These are phyloP conservation scores for Leucosporidium scottii DNA, from an alignment of 768 basidiomycete genomes.

Conservation along the genomic window DNA sequence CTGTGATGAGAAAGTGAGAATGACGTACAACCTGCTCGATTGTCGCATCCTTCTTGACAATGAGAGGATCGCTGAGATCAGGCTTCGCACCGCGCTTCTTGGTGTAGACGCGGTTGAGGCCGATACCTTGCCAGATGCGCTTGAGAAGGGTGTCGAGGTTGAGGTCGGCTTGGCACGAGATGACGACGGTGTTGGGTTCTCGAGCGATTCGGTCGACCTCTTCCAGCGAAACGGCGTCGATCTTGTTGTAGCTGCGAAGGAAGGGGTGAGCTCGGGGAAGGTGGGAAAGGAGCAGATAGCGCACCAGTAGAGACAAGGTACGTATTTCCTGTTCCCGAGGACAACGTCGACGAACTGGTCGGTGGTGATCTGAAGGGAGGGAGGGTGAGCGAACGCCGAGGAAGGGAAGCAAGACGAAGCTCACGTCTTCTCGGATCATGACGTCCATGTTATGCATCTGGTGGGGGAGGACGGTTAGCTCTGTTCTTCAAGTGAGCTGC, in stretches of 20 bases:
- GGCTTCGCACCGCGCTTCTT: slow-evolving; percentile 95
- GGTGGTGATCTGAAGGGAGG: slow-evolving; percentile 62
- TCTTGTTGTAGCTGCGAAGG: slow-evolving; percentile 69
- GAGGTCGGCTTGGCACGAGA: slow-evolving; percentile 89
- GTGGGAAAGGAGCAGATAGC: neutral
- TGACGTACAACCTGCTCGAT: slow-evolving; percentile 54
- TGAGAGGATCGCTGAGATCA: slow-evolving; percentile 80
- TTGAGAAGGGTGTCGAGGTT: slow-evolving; percentile 53
- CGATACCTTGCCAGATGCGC: slow-evolving; percentile 44
- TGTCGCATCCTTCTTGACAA: slow-evolving; percentile 77
- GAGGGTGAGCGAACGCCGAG: slow-evolving; percentile 3
- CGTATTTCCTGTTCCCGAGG: slow-evolving; percentile 89
- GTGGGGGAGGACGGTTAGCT: neutral
- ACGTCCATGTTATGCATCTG: slow-evolving; percentile 66
- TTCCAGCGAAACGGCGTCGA: slow-evolving; percentile 44
- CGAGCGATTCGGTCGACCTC: slow-evolving; percentile 72
- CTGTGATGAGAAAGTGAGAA: neutral
- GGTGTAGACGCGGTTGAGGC: slow-evolving; percentile 41
- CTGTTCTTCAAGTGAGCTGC: too few species aligned
- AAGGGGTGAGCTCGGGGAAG: neutral
- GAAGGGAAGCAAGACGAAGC: slow-evolving; percentile 35
- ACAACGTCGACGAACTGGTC: slow-evolving; percentile 99
- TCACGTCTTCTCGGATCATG: slow-evolving; percentile 95
- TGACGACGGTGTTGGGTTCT: slow-evolving; percentile 79
- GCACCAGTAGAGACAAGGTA: slow-evolving; percentile 65